Conservation (phyloP, 352 stramenopile genomes). For the Pythium plurisporium region DNA sequence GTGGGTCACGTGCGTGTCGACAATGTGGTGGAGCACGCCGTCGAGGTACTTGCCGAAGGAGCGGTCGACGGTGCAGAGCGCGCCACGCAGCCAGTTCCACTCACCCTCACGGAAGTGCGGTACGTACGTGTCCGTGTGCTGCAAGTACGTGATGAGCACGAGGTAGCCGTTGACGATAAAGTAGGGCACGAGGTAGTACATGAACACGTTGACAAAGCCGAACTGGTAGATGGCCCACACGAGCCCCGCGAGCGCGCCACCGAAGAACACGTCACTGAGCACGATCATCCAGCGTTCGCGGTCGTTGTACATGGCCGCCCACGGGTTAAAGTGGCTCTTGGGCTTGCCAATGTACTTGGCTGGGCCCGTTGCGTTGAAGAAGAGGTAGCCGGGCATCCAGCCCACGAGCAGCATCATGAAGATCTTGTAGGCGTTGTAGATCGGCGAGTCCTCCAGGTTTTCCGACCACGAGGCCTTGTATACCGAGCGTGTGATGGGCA, state of each 20-base stretch:
- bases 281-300: conserved; percentile 93
- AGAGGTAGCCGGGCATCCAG: conserved; percentile 97
- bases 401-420: conserved; percentile 92
- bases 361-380: conserved; percentile 94
- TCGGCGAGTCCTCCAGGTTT: conserved; percentile 91
- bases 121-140: conserved; percentile 97
- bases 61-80: conserved; percentile 97
- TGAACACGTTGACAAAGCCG: conserved; percentile 77
- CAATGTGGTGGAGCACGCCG: conserved; percentile 97
- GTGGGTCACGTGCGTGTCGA: conserved; percentile 97
- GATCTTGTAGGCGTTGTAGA: conserved; percentile 94
- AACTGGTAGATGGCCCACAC: conserved; percentile 54
- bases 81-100: conserved; percentile 97
- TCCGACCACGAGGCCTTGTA: conserved; percentile 45
- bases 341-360: conserved; percentile 82
- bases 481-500: conserved; percentile 83
- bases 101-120: conserved; percentile 93
- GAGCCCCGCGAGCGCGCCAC: conserved; percentile 60
- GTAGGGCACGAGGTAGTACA: conserved; percentile 96
- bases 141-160: conserved; percentile 97
- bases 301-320: conserved; percentile 91
- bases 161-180: conserved; percentile 95
- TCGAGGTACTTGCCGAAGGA: conserved; percentile 95
- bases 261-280: conserved; percentile 88
- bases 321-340: conserved; percentile 95